Base-by-base conservation (phyloP, 768 basidiomycete genomes). In the Clavulina sp. region DNA sequence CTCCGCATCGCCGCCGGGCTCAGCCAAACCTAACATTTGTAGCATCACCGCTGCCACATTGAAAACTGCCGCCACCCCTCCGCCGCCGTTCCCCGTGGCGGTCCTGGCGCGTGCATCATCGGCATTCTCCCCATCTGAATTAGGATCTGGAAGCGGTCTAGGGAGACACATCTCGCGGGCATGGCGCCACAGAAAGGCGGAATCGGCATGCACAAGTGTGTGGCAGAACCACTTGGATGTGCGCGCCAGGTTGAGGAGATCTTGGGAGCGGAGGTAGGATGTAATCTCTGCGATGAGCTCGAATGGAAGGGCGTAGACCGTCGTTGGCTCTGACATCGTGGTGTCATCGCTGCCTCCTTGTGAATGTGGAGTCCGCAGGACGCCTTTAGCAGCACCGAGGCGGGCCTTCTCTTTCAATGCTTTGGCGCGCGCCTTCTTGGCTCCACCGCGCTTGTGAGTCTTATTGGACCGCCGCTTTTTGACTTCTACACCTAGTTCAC, bases 181-280 rank as follows among this genome's bases (percentile, higher is more conserved):
- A 4, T 23, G 23, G 28, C 40, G 52, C 53, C 53, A 54, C 1
- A 54, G 53, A 23, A 44, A 44, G 9, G 52, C n/a, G 16, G 54
- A 26, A 16, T 44, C 41, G 23, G 33, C 52, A 19, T 52, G 38
- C 9, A 33, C 47, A 21, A 54, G 40, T 19, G 53, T 54, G 23
- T 26, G 28, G 30, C 51, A 52, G 7, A 54, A 32, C 53, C 53
- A 54, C 28, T 33, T 29, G 41, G 41, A 40, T 13, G 52, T 47
- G 16, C 53, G 26, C 19, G 53, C 34, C 7, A 54, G 19, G n/a
- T 26, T 32, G 0, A 54, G 40, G 23, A 54, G 28, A 4, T 53
- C 31, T 44, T 31, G 54, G 6, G 44, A 19, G 19, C 36, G 33
- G 26, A 32, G 1, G 26, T 54, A 54, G 23, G 38, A 41, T 26